phyloP scores from a whole-genome alignment of 768 basidiomycete genomes.

The Russula sp. region DNA sequence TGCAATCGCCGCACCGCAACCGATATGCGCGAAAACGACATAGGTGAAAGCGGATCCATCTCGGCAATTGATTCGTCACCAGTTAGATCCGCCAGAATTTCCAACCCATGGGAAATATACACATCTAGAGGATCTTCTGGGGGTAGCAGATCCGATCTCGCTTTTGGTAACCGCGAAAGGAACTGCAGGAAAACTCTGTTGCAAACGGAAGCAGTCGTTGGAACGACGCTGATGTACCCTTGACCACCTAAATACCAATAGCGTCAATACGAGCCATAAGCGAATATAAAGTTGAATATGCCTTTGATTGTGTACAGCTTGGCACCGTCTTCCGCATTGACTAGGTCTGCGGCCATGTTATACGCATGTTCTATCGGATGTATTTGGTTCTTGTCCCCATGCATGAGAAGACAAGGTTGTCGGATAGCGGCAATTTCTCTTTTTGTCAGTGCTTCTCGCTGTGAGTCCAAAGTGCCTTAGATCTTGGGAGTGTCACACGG shows the following conservation, averaged over 20 bases:
- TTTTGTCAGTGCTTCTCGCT: conserved; percentile 21
- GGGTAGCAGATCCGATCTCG: conserved; percentile 16
- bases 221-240: conserved; percentile 29
- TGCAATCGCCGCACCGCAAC: conserved; percentile 19
- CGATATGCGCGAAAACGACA: conserved; percentile 28
- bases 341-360: conserved; percentile 24
- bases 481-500: not conserved
- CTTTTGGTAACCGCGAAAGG: conserved; percentile 26
- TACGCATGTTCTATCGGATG: conserved; percentile 25
- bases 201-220: conserved; percentile 30
- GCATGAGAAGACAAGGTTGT: conserved; percentile 26
- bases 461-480: not conserved
- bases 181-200: conserved; percentile 31
- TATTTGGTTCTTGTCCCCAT: conserved; percentile 28
- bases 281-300: not conserved
- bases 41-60: conserved; percentile 22
- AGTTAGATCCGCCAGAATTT: conserved; percentile 12
- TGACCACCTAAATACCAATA: conserved; percentile 21
- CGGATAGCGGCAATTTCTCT: conserved; percentile 26
- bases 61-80: conserved; percentile 19
- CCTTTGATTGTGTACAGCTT: conserved; percentile 26
- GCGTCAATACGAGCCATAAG: not conserved
- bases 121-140: conserved; percentile 12
- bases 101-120: conserved; percentile 15
- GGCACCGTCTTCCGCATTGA: conserved; percentile 21